Evolutionary conservation across 176 grass and related monocot species (phyloP).

Genomic region (Leersia perrieri): DNA sequence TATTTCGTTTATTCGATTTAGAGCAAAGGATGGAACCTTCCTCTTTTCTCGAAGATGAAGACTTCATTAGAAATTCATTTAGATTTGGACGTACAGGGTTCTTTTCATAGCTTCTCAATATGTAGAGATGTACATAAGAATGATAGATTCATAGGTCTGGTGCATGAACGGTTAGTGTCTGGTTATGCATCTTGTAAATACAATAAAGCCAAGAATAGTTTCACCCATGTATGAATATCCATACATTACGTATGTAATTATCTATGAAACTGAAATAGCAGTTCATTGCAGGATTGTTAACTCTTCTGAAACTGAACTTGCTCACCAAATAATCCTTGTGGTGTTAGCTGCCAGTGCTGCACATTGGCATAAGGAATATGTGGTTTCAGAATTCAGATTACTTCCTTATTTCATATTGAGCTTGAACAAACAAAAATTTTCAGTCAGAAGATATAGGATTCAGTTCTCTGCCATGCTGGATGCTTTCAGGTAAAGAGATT

Average conservation of each 20-base stretch:
- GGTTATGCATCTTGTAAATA: background rate
- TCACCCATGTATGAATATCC: background rate
- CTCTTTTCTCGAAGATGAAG: background rate
- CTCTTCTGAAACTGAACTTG: background rate
- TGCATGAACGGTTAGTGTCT: background rate
- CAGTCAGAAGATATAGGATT: background rate
- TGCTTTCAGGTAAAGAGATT: background rate
- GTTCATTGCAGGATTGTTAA: background rate
- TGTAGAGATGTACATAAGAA: slow-evolving; percentile 8
- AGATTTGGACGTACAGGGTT: slow-evolving; percentile 11
- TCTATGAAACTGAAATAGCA: background rate
- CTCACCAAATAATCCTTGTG: background rate
- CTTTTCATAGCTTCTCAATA: slow-evolving; percentile 27
- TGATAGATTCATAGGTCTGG: background rate
- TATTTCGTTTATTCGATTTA: background rate
- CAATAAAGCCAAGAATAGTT: background rate
- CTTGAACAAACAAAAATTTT: background rate
- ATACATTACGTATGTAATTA: background rate
- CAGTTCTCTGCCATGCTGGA: background rate
- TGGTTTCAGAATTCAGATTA: background rate
- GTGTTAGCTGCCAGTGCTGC: background rate
- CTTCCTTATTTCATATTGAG: background rate
- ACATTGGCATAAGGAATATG: background rate
- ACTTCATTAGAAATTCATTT: slow-evolving; percentile 19
- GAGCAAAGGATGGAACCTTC: background rate